A percentile compares a stretch with the other conserved stretches of the same genome.
phyloP scores from a whole-genome alignment of 257 asterid species.

The Agastache rugosa region DNA sequence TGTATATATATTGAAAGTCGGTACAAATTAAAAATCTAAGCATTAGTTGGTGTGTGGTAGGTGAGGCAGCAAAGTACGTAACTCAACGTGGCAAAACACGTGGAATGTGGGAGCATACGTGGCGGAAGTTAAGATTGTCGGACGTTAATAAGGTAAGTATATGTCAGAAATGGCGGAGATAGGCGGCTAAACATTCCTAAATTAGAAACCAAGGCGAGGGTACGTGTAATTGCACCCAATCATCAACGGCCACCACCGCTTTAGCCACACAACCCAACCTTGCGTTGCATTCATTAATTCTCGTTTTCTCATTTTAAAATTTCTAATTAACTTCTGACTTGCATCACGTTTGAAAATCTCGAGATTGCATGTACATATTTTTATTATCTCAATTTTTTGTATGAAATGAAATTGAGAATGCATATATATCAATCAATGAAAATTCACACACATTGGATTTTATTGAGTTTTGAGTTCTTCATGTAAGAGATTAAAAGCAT shows the following conservation, averaged over 20 bases:
- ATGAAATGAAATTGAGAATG: too few relatives aligned
- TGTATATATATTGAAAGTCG: neutral
- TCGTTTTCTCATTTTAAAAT: too few relatives aligned
- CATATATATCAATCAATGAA: too few relatives aligned
- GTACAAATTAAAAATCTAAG: neutral
- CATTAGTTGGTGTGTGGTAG: neutral
- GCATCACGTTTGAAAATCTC: too few relatives aligned
- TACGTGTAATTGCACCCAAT: neutral
- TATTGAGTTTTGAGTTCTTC: too few relatives aligned
- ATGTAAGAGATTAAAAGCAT: too few relatives aligned
- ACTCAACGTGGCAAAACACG: slow-evolving; percentile 32
- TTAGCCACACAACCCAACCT: too few relatives aligned
- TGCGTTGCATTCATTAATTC: too few relatives aligned
- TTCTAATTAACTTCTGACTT: too few relatives aligned
- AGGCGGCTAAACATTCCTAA: neutral
- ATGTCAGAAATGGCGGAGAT: neutral
- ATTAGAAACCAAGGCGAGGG: neutral
- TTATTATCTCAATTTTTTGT: too few relatives aligned
- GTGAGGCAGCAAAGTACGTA: slow-evolving; percentile 18
- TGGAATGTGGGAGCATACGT: slow-evolving; percentile 8
- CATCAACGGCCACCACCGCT: neutral
- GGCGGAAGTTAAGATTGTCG: slow-evolving; percentile 7
- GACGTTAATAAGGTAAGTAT: neutral
- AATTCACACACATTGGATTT: too few relatives aligned
- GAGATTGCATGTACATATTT: too few relatives aligned